phyloP scores from a whole-genome alignment of 352 stramenopile genomes.

The Hyaloperonospora arabidopsidis region DNA sequence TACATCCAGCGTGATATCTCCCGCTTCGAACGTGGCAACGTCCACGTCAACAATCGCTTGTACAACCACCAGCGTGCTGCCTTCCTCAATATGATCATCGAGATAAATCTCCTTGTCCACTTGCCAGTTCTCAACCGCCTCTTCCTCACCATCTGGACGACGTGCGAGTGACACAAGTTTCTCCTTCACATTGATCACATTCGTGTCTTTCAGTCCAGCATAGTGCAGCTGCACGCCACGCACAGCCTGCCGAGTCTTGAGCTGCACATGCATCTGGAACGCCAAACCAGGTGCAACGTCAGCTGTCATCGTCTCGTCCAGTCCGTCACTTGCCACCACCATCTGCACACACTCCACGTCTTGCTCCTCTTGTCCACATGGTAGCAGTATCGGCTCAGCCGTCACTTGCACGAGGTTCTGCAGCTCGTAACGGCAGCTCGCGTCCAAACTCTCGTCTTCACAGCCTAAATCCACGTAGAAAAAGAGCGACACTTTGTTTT shows the following conservation, averaged over 20 bases:
- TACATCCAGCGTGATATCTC: slow-evolving; percentile 57
- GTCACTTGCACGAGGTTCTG: slow-evolving; percentile 46
- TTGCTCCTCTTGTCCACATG: slow-evolving; percentile 16
- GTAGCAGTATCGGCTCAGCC: slow-evolving; percentile 22
- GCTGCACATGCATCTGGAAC: slow-evolving; percentile 46
- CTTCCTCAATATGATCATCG: slow-evolving; percentile 63
- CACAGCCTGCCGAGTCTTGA: slow-evolving; percentile 34
- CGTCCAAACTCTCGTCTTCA: slow-evolving; percentile 48
- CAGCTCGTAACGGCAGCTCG: slow-evolving; percentile 44
- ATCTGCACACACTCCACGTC: slow-evolving; percentile 30
- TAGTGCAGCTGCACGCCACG: slow-evolving; percentile 43
- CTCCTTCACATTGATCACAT: slow-evolving; percentile 69
- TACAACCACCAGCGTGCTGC: slow-evolving; percentile 57
- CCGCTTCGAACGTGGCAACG: slow-evolving; percentile 23
- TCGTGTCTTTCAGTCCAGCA: slow-evolving; percentile 47
- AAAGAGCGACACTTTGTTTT: slow-evolving; percentile 68
- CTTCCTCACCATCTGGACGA: slow-evolving; percentile 15
- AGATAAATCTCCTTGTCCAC: slow-evolving; percentile 47
- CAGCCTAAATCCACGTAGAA: slow-evolving; percentile 76
- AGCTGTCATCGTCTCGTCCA: not conserved
- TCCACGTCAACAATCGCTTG: slow-evolving; percentile 56
- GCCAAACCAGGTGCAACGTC: slow-evolving; percentile 27
- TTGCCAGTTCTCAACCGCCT: slow-evolving; percentile 7
- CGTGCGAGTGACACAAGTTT: slow-evolving; percentile 38
- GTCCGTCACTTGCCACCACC: slow-evolving; percentile 35